Base-by-base conservation (phyloP, 2,329 filamentous ascomycete genomes). In the Fusarium heterosporum region DNA sequence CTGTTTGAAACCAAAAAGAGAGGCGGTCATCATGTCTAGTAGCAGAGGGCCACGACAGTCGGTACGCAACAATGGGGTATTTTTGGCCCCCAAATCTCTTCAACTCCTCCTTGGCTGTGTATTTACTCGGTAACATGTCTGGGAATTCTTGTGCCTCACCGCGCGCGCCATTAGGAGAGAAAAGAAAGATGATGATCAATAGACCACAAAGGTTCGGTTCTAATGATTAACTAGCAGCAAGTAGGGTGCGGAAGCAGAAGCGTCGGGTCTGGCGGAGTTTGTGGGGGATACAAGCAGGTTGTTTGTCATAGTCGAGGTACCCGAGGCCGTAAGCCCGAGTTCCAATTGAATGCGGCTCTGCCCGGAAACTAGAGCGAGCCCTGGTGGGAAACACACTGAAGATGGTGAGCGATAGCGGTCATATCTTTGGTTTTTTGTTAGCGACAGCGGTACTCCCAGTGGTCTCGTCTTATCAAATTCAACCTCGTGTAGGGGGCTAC, bases 241-340 rank as follows among this genome's bases (percentile, higher is more conserved):
- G n/a, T 16, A 58, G 61, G 39, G 49, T 61, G 66, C 61, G 46
- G 55, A 39, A 42, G 45, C 11, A 40, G 47, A 60, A 47, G 40
- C 43, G 59, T 60, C 52, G 58, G 54, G 55, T 41, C 55, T 52
- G 61, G 56, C 60, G 61, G 64, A 71, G 59, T 55, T 61, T 52
- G 64, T 61, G 52, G 63, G 63, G 50, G 62, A 67, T 54, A 49
- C 39, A n/a, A 6, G 14, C 14, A 54, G 30, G 65, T 71, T 42
- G 42, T 22, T 50, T 52, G 53, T 54, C 59, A 56, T 72, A 71
- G 69, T 58, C 40, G 61, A 52, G 68, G 50, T 69, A 73, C 69
- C 52, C 62, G 28, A 39, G 25, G 9, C 41, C 45, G 39, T 70
- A 73, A 54, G 57, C 48, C 51, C 52, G 34, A 40, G 42, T 25